A percentile compares a stretch with the other conserved stretches of the same genome.
phyloP scores from a whole-genome alignment of 495 filamentous ascomycete species.

The Trichoderma virens region DNA sequence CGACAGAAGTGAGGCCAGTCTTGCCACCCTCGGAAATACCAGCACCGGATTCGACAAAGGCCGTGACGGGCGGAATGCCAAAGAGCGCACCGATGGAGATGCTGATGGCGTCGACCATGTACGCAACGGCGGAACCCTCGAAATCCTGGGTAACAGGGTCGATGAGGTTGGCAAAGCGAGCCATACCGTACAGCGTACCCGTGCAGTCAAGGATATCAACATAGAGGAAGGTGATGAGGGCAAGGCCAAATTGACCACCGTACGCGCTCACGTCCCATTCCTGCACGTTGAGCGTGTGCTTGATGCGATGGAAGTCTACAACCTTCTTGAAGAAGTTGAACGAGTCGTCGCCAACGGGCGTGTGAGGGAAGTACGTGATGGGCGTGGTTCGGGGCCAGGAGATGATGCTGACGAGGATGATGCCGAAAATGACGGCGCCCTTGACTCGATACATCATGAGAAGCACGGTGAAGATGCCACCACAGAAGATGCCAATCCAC shows the following conservation, averaged over 20 bases:
- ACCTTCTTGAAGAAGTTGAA: conserved; percentile 84
- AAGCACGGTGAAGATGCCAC: conserved; percentile 65
- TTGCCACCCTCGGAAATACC: conserved; percentile 78
- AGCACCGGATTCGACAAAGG: conserved; percentile 76
- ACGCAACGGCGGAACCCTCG: conserved; percentile 68
- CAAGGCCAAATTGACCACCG: conserved; percentile 64
- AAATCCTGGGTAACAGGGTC: conserved; percentile 70
- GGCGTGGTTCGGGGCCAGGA: conserved; percentile 69
- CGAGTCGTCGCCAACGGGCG: conserved; percentile 48
- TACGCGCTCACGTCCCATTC: conserved; percentile 56
- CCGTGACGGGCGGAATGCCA: conserved; percentile 68
- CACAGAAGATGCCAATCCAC: conserved; percentile 81
- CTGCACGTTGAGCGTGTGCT: conserved; percentile 54
- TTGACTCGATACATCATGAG: conserved; percentile 79
- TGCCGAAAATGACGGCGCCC: conserved; percentile 72
- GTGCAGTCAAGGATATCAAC: conserved; percentile 77
- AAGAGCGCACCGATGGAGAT: conserved; percentile 73
- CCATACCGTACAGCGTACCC: conserved; percentile 77
- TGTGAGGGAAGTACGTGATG: conserved; percentile 74
- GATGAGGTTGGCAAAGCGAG: conserved; percentile 64
- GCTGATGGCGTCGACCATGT: conserved; percentile 67
- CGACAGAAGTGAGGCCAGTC: conserved; percentile 73
- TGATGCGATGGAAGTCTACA: conserved; percentile 69
- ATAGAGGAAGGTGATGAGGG: conserved; percentile 77
- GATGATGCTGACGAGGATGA: conserved; percentile 73